A percentile compares a stretch with the other conserved stretches of the same genome.
phyloP scores from a whole-genome alignment of 2,329 filamentous ascomycete species.

The Blastomyces emzantsi region DNA sequence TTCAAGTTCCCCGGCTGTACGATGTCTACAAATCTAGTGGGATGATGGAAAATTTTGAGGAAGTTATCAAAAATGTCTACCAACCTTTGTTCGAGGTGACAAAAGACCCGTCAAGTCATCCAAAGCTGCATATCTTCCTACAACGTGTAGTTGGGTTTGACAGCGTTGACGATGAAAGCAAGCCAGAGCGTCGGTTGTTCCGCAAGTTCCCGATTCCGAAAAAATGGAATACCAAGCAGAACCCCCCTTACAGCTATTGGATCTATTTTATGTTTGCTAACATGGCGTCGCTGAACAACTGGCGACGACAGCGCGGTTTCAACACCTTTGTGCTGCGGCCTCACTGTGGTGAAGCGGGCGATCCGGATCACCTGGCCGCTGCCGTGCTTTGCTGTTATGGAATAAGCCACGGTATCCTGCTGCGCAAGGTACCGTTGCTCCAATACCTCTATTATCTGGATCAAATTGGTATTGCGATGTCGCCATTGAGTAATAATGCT shows the following conservation, averaged over 20 bases:
- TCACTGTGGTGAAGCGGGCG: constrained; percentile 93
- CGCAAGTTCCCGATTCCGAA: constrained; percentile 89
- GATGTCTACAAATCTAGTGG: constrained; percentile 89
- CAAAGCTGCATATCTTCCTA: constrained; percentile 88
- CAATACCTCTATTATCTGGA: constrained; percentile 98
- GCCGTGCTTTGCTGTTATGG: constrained; percentile 90
- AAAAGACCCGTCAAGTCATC: constrained; percentile 72
- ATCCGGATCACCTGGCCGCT: constrained; percentile 90
- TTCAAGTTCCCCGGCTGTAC: constrained; percentile 88
- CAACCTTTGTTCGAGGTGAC: constrained; percentile 92
- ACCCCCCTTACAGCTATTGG: constrained; percentile 98
- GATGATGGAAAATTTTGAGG: constrained; percentile 80
- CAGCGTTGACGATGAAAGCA: constrained; percentile 97
- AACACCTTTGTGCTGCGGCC: constrained; percentile 90
- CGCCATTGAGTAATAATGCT: constrained; percentile 96
- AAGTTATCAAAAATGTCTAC: constrained; percentile 86
- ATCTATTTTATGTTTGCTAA: constrained; percentile 96
- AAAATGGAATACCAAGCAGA: constrained; percentile 84
- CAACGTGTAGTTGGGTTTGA: constrained; percentile 96
- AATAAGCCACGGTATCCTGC: constrained; percentile 86
- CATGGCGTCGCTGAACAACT: constrained; percentile 82
- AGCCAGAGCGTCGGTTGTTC: constrained; percentile 86
- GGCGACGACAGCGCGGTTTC: constrained; percentile 84
- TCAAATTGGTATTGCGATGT: constrained; percentile 98
- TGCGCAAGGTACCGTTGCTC: constrained; percentile 86